Evolutionary conservation across 1,139 yeast species (phyloP), one percentile per base, ranked within the genome.

Genomic region (Hyphopichia wangnamkhiaoensis): DNA sequence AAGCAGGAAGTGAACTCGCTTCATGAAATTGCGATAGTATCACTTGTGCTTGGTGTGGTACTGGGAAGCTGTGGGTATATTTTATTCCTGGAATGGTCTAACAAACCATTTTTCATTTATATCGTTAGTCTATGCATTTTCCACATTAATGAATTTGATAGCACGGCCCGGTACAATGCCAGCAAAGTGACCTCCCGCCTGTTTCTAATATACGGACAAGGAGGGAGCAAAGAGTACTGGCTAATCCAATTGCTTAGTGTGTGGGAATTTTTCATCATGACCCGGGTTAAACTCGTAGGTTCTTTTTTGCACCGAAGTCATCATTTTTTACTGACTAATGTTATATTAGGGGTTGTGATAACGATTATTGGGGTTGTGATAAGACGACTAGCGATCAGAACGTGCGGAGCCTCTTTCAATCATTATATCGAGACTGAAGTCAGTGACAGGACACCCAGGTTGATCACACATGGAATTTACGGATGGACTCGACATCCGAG

Each of bases 391-490:
- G 65, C 74, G 7, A 70, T 71, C 58, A 52, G 43, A 32, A 58
- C 63, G 3, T 64, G 74, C 40, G 74, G 74, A 0, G 50, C 47
- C 15, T 61, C 70, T 21, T 71, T 71, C 43, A 59, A 67, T 31
- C 76, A 71, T 46, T 52, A 54, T 38, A 57, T 63, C 8, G 18
- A 26, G 5, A 34, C 37, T 5, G 16, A n/a, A 9, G 32, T 20
- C 12, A n/a, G n/a, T n/a, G n/a, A n/a, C n/a, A n/a, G n/a, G n/a
- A 34, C 44, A 7, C 50, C 46, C 21, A 46, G 37, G 21, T 50
- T 71, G 33, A 57, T 68, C 15, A 64, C 69, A 3, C 34, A 40
- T 6, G 76, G 76, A 1, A 47, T 68, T 4, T 71, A 64, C 44
- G 37, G 46, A 5, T 52, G 42, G 41, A 37, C 53, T 31, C 46